Conservation (phyloP, 2,329 filamentous ascomycete genomes). For the Seiridium unicorne region DNA sequence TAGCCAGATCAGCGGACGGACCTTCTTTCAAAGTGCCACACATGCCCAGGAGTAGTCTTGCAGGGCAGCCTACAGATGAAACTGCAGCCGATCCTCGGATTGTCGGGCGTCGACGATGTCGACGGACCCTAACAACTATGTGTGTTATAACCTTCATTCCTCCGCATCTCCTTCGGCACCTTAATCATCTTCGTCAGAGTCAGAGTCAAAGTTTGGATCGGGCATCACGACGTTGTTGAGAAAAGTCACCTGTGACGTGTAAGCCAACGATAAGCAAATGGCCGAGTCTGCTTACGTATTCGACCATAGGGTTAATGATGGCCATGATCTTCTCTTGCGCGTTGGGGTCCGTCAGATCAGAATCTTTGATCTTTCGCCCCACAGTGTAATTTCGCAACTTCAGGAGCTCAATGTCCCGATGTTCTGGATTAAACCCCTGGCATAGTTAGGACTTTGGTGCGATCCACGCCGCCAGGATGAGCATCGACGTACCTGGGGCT, state of each 20-base stretch:
- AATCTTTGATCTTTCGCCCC: constrained; percentile 63
- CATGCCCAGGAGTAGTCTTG: too few species aligned
- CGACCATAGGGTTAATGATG: constrained; percentile 66
- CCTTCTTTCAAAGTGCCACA: too few species aligned
- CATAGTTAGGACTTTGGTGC: too few species aligned
- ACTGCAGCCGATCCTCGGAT: too few species aligned
- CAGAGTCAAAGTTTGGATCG: constrained; percentile 50
- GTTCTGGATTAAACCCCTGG: constrained; percentile 72
- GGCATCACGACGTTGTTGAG: constrained; percentile 74
- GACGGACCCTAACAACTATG: neutral
- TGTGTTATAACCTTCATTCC: constrained; percentile 5
- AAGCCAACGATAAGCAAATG: neutral
- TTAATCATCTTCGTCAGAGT: constrained; percentile 34
- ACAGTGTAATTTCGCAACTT: constrained; percentile 80
- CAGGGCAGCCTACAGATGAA: too few species aligned
- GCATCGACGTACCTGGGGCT: constrained; percentile 67
- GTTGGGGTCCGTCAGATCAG: constrained; percentile 59
- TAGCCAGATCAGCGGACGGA: too few species aligned
- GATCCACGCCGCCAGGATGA: neutral
- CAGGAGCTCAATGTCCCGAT: constrained; percentile 77
- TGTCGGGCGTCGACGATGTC: too few species aligned
- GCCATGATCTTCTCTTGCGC: constrained; percentile 64
- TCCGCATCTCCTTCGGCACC: constrained; percentile 29
- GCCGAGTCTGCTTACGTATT: constrained; percentile 65
- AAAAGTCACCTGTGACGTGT: constrained; percentile 58